These are phyloP conservation scores for Neoboletus subvelutipes DNA, from an alignment of 768 basidiomycete species.

Conservation along the genomic window DNA sequence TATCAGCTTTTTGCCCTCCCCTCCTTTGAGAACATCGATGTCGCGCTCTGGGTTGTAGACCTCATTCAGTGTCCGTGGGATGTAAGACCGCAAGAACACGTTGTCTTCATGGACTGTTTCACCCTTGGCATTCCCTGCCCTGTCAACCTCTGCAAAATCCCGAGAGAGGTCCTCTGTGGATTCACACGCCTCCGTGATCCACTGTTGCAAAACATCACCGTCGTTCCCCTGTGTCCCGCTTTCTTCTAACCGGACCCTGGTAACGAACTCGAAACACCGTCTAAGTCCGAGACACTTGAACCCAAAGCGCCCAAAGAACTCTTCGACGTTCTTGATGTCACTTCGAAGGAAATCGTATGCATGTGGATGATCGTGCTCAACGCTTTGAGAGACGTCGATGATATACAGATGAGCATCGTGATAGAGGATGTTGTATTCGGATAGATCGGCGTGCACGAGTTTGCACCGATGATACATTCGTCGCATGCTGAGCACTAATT, in stretches of 20 bases:
- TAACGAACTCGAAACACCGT: conserved; percentile 87
- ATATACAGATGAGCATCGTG: conserved; percentile 81
- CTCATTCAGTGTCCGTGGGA: conserved; percentile 89
- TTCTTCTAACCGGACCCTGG: conserved; percentile 47
- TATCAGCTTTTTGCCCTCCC: conserved; percentile 73
- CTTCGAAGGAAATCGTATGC: conserved; percentile 95
- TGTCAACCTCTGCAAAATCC: conserved; percentile 7
- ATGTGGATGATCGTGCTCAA: conserved; percentile 96
- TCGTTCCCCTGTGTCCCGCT: conserved; percentile 29
- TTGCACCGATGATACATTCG: conserved; percentile 88
- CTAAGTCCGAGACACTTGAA: conserved; percentile 76
- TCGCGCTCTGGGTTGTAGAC: conserved; percentile 95
- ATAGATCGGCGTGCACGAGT: conserved; percentile 96
- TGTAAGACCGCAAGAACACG: conserved; percentile 88
- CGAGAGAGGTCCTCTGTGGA: conserved; percentile 15
- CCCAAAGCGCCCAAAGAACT: conserved; percentile 81
- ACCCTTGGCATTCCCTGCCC: conserved; percentile 15
- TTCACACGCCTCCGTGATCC: conserved; percentile 45
- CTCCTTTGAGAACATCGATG: conserved; percentile 68
- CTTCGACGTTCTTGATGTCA: conserved; percentile 91
- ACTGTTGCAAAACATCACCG: conserved; percentile 38
- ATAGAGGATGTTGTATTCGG: conserved; percentile 96
- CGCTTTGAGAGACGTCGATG: conserved; percentile 98
- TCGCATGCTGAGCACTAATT: conserved; percentile 77
- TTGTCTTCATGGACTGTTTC: conserved; percentile 70